phyloP scores from a whole-genome alignment of 331 rosid species.

The Quercus lobata region DNA sequence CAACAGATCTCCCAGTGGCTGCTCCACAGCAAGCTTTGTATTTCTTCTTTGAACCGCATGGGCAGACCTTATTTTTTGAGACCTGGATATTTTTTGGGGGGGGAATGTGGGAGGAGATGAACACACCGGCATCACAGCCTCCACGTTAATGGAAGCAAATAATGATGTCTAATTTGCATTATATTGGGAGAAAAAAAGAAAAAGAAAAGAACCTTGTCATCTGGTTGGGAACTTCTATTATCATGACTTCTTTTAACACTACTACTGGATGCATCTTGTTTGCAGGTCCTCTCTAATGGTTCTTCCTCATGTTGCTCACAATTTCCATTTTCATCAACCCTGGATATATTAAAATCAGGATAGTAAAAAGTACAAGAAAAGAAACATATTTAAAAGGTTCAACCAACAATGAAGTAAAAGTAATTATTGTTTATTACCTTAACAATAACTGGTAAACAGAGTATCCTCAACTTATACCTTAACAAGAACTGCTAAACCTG shows the following conservation, averaged over 20 bases:
- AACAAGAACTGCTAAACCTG: not conserved
- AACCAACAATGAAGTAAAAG: not conserved
- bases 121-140: not conserved
- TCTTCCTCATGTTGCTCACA: constrained; percentile 24
- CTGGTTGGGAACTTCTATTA: constrained; percentile 28
- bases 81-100: not conserved
- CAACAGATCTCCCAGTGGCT: constrained; percentile 39
- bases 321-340: constrained; percentile 28
- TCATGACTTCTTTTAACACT: constrained; percentile 17
- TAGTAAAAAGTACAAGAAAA: not conserved
- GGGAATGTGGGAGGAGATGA: constrained; percentile 3
- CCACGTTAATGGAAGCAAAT: not conserved
- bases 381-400: not conserved
- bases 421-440: not conserved
- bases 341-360: constrained; percentile 16
- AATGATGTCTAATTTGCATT: not conserved
- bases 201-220: constrained; percentile 50
- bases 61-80: constrained; percentile 68
- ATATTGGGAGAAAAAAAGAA: not conserved
- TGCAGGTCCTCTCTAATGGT: constrained; percentile 23
- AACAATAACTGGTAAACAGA: not conserved
- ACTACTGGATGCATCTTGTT: constrained; percentile 27
- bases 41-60: constrained; percentile 80
- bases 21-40: constrained; percentile 79
- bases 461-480: not conserved